Evolutionary conservation across 164 flowering plant species (phyloP), one percentile per base, ranked within the genome.

Genomic region (Warburgia ugandensis): DNA sequence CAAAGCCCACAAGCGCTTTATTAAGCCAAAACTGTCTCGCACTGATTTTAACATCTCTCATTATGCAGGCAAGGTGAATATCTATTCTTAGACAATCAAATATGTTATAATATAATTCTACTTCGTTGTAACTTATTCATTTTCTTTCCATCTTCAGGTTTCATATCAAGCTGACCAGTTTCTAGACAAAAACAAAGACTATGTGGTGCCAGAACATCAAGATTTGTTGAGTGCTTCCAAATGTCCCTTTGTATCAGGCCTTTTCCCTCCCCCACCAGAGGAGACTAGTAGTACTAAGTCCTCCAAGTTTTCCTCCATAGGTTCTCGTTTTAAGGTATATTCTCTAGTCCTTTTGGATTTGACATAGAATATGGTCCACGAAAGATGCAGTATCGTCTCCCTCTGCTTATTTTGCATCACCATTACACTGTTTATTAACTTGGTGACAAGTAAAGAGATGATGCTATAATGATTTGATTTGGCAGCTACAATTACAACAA

Each of bases 101-200:
- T 32, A 27, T 64, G 7, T 27, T 31, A 30, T 50, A 48, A 13
- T n/a, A n/a, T n/a, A n/a, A n/a, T n/a, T n/a, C n/a, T n/a, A n/a
- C n/a, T n/a, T n/a, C n/a, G n/a, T n/a, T n/a, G n/a, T n/a, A n/a
- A n/a, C n/a, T n/a, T n/a, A n/a, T 35, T 9, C 20, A 22, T 6
- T n/a, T 53, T 60, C 48, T 47, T 64, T 52, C 28, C 56, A 27
- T 67, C 58, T 62, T 68, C 82, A 88, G 97, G 97, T 85, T 56
- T 67, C 58, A 33, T 85, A 85, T 62, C 89, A 81, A 62, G 68
- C 97, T 39, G 87, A 81, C 44, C 95, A 71, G 28, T 89, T 89
- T 79, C 67, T 89, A 49, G 97, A 89, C 72, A 85, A 85, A 76
- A 89, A 89, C 67, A 89, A 89, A 68, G 97, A 88, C 59, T 88